Conservation (phyloP, 768 basidiomycete genomes). For the Hypholoma fasciculare region DNA sequence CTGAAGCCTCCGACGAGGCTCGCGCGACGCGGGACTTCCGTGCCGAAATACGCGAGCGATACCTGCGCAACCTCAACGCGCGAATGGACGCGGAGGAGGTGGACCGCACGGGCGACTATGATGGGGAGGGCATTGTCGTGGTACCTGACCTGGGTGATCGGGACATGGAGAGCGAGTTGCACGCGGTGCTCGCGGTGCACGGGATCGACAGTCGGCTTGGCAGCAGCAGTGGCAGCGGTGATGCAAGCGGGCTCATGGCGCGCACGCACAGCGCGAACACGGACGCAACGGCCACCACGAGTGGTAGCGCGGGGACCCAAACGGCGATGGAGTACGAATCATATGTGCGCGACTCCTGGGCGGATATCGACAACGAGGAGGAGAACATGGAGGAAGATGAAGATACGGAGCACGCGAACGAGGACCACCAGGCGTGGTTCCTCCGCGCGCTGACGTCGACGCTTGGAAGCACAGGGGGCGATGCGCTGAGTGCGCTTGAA, state of each 20-base stretch:
- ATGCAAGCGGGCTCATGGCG: not conserved
- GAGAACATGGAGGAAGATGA: conserved; percentile 12
- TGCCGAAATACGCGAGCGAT: not conserved
- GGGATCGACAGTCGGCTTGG: conserved; percentile 37
- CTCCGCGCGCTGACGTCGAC: not conserved
- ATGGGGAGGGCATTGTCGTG: conserved; percentile 50
- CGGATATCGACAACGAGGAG: conserved; percentile 14
- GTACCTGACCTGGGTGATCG: conserved; percentile 57
- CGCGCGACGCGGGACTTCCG: not conserved
- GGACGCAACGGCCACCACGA: not conserved
- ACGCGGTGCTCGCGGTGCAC: conserved; percentile 52
- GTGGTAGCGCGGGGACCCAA: not conserved
- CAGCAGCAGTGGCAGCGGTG: not conserved
- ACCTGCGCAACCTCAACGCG: not conserved
- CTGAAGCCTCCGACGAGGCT: not conserved
- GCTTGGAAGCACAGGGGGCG: conserved; percentile 21
- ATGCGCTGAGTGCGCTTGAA: not conserved
- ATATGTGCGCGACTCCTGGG: conserved; percentile 1
- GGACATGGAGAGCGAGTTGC: conserved; percentile 56
- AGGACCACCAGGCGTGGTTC: conserved; percentile 14
- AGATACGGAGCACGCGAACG: conserved; percentile 15
- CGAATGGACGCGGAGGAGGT: not conserved
- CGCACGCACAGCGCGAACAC: not conserved
- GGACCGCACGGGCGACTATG: conserved; percentile 2
- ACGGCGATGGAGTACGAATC: conserved; percentile 17